These are phyloP conservation scores for Gossypium davidsonii DNA, from an alignment of 441 rosid species.

Conservation along the genomic window DNA sequence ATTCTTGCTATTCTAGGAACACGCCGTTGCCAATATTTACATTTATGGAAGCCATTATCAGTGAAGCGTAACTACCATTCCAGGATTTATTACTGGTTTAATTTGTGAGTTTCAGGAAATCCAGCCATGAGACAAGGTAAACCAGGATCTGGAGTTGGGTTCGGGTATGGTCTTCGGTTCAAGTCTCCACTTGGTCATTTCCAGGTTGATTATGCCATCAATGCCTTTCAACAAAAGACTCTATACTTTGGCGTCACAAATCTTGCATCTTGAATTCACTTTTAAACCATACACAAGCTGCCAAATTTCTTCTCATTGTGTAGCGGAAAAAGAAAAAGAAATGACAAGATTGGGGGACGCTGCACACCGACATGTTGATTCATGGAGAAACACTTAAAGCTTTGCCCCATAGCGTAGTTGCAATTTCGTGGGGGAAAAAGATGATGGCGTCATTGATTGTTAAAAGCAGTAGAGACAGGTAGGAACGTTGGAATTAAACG, in stretches of 20 bases:
- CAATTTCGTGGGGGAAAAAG: neutral
- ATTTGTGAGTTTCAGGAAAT: conserved; percentile 54
- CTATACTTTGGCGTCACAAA: conserved; percentile 81
- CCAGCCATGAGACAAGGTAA: conserved; percentile 79
- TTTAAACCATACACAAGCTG: neutral
- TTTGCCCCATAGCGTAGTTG: neutral
- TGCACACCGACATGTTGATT: neutral
- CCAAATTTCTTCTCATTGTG: neutral
- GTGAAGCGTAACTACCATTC: neutral
- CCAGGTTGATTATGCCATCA: conserved; percentile 74
- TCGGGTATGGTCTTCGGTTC: conserved; percentile 75
- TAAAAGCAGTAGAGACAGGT: neutral
- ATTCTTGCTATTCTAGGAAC: conserved; percentile 1
- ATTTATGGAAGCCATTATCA: neutral
- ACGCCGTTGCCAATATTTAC: too few species aligned
- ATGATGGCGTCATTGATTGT: neutral
- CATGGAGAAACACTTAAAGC: conserved; percentile 3
- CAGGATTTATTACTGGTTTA: neutral
- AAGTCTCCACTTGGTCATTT: conserved; percentile 77
- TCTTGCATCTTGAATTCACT: conserved; percentile 36
- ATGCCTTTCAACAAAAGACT: conserved; percentile 81
- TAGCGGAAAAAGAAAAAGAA: neutral
- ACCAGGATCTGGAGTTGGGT: conserved; percentile 81
- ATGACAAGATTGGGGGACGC: too few species aligned
- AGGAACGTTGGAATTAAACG: neutral